Base-by-base conservation (phyloP, 176 grass and related monocot genomes). In the Areca catechu region DNA sequence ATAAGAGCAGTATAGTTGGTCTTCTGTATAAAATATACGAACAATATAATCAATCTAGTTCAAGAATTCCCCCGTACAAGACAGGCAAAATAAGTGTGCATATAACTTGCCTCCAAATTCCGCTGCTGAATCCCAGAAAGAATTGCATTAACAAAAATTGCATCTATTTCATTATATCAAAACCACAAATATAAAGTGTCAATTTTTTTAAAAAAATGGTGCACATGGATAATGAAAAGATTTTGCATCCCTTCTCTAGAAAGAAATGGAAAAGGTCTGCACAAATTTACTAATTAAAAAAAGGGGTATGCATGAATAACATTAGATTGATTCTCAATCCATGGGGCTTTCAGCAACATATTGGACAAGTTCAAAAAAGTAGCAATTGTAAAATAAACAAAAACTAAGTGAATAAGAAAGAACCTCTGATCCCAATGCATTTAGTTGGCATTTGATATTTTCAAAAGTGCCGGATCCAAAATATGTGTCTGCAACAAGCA, bases 391-490 rank as follows among this genome's bases (percentile, higher is more conserved):
- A n/a, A n/a, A n/a, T n/a, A n/a, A n/a, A 43, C 12, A 43, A 37
- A 43, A 12, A 43, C 10, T 43, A 2, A 2, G 7, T 43, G 34
- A 43, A 43, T 12, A 43, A 43, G 27, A 29, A 12, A 43, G 56
- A 66, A 90, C 86, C 92, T 96, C 81, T 69, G 87, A 81, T 15
- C 88, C 80, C 1, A 73, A 79, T 73, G 77, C 80, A 58, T 66
- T 90, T 53, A 96, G 62, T 43, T 88, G 79, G 57, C 83, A 90
- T 66, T 82, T 88, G 57, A 96, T 58, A 79, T 96, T 96, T 22
- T 87, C 92, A 65, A 96, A 86, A 71, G 92, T 96, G 66, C 92
- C 92, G 69, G 71, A 75, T 66, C 92, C 86, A 61, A 96, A 96
- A 61, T 82, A 88, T 24, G 74, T 80, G 78, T 82, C 92, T 96